Conservation (phyloP, 1,284 basidiomycete species). For the Trichosporon inkin region DNA sequence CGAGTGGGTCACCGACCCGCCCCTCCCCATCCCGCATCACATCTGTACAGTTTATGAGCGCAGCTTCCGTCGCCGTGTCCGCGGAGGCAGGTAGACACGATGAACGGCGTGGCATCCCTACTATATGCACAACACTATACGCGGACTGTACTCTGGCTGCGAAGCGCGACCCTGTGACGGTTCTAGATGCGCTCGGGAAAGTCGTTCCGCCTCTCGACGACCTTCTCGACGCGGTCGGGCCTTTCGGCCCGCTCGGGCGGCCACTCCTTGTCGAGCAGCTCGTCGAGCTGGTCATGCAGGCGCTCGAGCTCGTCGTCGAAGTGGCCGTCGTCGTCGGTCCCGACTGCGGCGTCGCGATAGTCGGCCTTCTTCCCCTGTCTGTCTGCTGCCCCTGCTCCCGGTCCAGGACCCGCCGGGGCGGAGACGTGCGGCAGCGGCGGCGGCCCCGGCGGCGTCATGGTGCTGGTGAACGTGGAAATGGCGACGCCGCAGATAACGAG, state of each 20-base stretch:
- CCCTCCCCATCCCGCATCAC: too few species aligned
- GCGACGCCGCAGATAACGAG: slow-evolving; percentile 22
- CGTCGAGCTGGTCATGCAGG: slow-evolving; percentile 1
- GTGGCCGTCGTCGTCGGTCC: slow-evolving; percentile 29
- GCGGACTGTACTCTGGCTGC: too few species aligned
- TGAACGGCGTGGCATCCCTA: background rate
- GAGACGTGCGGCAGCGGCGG: background rate
- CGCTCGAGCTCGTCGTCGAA: slow-evolving; percentile 7
- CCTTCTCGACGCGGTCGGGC: background rate
- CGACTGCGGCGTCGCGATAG: slow-evolving; percentile 31
- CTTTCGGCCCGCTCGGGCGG: background rate
- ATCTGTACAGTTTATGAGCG: too few species aligned
- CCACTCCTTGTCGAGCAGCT: slow-evolving; percentile 7
- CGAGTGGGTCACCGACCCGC: too few species aligned
- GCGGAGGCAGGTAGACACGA: background rate
- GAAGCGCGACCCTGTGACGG: too few species aligned
- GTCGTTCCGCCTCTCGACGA: background rate
- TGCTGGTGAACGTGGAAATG: slow-evolving; percentile 13
- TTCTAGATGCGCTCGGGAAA: background rate
- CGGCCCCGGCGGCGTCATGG: slow-evolving; percentile 4
- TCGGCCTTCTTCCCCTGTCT: background rate
- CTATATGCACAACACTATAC: slow-evolving; percentile 4
- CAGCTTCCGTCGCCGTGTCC: too few species aligned
- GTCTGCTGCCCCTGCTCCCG: background rate
- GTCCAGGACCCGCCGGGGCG: background rate